Conservation (phyloP, 2,329 filamentous ascomycete species). For the Fusarium floridanum region DNA sequence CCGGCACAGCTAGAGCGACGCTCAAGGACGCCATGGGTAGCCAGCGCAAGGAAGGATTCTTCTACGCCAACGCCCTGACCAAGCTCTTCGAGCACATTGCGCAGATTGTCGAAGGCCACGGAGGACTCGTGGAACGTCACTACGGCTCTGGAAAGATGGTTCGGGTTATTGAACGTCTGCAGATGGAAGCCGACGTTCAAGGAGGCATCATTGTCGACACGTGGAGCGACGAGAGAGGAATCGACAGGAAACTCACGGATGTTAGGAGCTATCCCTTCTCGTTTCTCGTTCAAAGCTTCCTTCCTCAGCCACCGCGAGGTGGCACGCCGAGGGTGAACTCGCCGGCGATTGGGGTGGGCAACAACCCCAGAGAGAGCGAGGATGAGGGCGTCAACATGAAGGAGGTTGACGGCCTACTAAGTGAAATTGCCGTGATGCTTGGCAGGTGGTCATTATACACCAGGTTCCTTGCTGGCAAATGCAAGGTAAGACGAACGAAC, state of each 20-base stretch:
- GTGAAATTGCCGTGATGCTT: constrained; percentile 92
- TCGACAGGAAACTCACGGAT: constrained; percentile 90
- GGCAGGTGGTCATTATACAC: constrained; percentile 93
- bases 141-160: constrained; percentile 95
- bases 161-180: constrained; percentile 90
- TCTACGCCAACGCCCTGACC: constrained; percentile 91
- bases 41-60: constrained; percentile 78
- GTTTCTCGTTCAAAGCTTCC: constrained; percentile 94
- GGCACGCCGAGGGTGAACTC: constrained; percentile 80
- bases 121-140: constrained; percentile 90
- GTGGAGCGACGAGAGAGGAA: constrained; percentile 89
- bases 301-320: constrained; percentile 75
- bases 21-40: constrained; percentile 75
- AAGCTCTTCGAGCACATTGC: constrained; percentile 98
- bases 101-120: constrained; percentile 93
- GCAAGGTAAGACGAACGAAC: constrained; percentile 68
- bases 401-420: constrained; percentile 88
- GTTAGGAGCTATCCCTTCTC: constrained; percentile 98
- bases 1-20: constrained; percentile 83
- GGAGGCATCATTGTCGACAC: constrained; percentile 96
- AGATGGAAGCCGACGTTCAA: constrained; percentile 95
- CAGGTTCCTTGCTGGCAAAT: constrained; percentile 89
- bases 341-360: constrained; percentile 73
- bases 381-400: constrained; percentile 98
- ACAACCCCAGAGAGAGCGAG: constrained; percentile 74